A percentile compares a stretch with the other conserved stretches of the same genome.
Conservation (phyloP, 495 filamentous ascomycete genomes). For the Neurospora cerealis region DNA sequence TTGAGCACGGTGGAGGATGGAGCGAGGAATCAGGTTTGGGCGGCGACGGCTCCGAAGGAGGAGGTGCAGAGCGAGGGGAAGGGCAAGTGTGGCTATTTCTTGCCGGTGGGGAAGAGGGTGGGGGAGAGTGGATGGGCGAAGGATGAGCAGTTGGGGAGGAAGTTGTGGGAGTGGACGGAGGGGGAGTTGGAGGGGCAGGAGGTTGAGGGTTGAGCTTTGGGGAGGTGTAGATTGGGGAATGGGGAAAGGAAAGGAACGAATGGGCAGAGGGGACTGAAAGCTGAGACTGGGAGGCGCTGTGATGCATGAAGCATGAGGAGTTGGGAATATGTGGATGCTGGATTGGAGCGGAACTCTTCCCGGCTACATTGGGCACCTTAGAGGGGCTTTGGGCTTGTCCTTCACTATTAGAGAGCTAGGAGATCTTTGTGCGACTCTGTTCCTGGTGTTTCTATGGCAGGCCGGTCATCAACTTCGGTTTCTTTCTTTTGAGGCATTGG, state of each 20-base stretch:
- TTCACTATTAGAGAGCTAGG: background rate
- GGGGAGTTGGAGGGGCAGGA: conserved; percentile 27
- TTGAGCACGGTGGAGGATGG: conserved; percentile 34
- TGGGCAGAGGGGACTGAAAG: too few relatives aligned
- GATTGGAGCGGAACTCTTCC: background rate
- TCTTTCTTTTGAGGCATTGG: background rate
- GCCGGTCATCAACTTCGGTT: background rate
- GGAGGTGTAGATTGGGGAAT: too few relatives aligned
- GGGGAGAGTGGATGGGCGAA: conserved; percentile 15
- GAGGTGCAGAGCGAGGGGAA: conserved; percentile 28
- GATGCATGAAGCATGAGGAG: background rate
- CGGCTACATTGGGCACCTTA: background rate
- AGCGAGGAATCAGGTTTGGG: conserved; percentile 53
- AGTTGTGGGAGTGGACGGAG: conserved; percentile 58
- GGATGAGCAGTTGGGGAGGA: conserved; percentile 38
- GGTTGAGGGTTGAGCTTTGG: background rate
- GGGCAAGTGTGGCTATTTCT: conserved; percentile 14
- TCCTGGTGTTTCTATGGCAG: background rate
- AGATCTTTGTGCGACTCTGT: background rate
- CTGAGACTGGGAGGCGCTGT: background rate
- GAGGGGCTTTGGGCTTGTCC: background rate
- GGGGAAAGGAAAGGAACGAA: too few relatives aligned
- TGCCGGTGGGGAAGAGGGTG: conserved; percentile 18
- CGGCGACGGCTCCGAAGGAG: conserved; percentile 28
- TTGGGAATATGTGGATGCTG: background rate